Evolutionary conservation across 306 rosid genomes (phyloP).

Genomic region (Styphnolobium japonicum): DNA sequence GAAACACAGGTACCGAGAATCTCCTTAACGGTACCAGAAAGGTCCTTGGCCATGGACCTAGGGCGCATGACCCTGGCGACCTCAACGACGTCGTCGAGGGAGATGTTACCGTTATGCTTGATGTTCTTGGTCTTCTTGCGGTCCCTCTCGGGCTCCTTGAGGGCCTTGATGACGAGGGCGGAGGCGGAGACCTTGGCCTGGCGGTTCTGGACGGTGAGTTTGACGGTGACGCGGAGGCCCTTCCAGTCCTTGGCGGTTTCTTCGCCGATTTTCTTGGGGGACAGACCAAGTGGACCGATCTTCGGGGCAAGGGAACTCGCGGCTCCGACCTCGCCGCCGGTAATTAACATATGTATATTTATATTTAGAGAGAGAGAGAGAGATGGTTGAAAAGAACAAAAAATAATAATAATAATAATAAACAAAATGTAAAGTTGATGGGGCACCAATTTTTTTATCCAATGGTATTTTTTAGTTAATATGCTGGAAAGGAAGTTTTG

Average conservation of each 20-base stretch:
- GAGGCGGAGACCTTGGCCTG: constrained; percentile 27
- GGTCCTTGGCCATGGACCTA: constrained; percentile 24
- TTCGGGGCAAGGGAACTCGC: constrained; percentile 28
- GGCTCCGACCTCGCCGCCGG: constrained; percentile 31
- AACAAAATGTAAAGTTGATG: no score
- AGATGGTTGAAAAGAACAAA: no score
- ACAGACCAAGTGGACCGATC: constrained; percentile 22
- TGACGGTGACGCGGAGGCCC: constrained; percentile 18
- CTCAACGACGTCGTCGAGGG: constrained; percentile 25
- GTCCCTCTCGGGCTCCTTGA: constrained; percentile 26
- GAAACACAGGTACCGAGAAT: constrained; percentile 27
- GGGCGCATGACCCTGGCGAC: constrained; percentile 14
- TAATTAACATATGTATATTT: no score
- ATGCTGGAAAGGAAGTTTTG: no score
- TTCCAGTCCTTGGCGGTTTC: constrained; percentile 27
- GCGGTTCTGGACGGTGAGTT: constrained; percentile 28
- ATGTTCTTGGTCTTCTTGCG: constrained; percentile 31
- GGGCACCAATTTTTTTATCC: no score
- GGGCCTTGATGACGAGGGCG: constrained; percentile 22
- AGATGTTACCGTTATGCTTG: constrained; percentile 23
- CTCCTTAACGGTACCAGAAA: constrained; percentile 18
- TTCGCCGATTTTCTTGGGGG: constrained; percentile 24
- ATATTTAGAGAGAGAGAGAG: no score
- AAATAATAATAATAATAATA: no score
- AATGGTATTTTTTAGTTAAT: no score